Evolutionary conservation across 495 filamentous ascomycete genomes (phyloP), one percentile per base, ranked within the genome.

Genomic region (Aspergillus conjunctus): DNA sequence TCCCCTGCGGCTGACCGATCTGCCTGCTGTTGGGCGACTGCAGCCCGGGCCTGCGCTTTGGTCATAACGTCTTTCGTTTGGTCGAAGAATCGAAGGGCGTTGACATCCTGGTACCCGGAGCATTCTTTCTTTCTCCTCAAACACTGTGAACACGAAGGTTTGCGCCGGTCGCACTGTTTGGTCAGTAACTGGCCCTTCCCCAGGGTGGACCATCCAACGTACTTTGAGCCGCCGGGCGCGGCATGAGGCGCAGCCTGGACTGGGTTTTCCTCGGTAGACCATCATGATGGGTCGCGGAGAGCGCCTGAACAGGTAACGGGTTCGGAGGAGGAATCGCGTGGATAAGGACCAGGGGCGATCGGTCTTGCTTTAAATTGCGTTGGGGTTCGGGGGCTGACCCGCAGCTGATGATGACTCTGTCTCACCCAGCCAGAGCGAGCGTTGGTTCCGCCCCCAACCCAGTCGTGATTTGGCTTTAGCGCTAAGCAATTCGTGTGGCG

Each of bases 141-240:
- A n/a, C 63, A 65, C 22, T 65, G 54, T 21, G 63, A 65, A 46
- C 54, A 65, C 4, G 58, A 65, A 1, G 63, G 58, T 3, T 43
- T 34, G 37, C 54, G 49, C 20, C 50, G 53, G 50, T 65, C 63
- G 49, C 63, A 65, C 63, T 65, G 33, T 44, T 15, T 18, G 32
- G 53, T 56, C 22, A 56, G 21, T 45, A 3, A 26, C 15, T 56
- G 2, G 15, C 20, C 2, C 14, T 20, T 20, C 6, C 1, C 5
- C 31, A 0, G 10, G n/a, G 33, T 45, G 15, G 34, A 30, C 0
- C 1, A 45, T 4, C 14, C 14, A 4, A 51, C 60, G 6, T 46
- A 62, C 60, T 45, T 22, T 34, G 7, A 62, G 53, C 15, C 60
- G 45, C 17, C 60, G 60, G 7, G 15, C 34, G 2, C 60, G 53